Evolutionary conservation across 129 eudicot genomes (phyloP), one percentile per base, ranked within the genome.

Genomic region (Artemisia annua): DNA sequence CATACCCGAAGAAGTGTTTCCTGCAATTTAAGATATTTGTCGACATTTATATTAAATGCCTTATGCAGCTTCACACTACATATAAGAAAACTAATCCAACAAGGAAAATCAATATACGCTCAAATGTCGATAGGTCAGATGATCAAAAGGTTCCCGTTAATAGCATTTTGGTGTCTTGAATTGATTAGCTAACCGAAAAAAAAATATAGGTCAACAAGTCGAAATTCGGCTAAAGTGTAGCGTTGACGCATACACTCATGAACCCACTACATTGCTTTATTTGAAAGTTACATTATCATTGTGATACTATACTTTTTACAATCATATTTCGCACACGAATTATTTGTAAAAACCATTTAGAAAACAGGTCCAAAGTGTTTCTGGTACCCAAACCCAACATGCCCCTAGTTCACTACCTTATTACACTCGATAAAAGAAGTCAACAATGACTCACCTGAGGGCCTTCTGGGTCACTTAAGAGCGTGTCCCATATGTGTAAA

Each of bases 381-480:
- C 2, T 5, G 1, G 9, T 35, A 5, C 43, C 44, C 22, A 1
- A 20, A 5, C 43, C 44, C 22, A 1, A 20, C 44, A 35, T 3
- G 9, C 9, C 9, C 44, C 44, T 35, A 35, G 9, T 35, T 35
- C 44, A 35, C 44, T 35, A 35, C 44, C 43, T 32, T 32, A 32
- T 32, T 10, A 39, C 46, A 39, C 11, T 39, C 46, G 0, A 39
- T 39, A 39, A 39, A 39, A 39, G 46, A 1, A 39, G 46, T 1
- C 46, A 52, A 52, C 32, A 67, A 16, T 12, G 30, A 81, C 92
- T 63, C 63, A 95, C 97, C 82, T 90, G 99, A 79, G 91, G 97
- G 63, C 99, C 99, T 83, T 95, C 96, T 4, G 96, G 90, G 76
- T 95, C 99, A 76, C 99, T 90, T 68, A 95, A 86, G n/a, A 95